These are phyloP conservation scores for Rubus parviflorus DNA, from an alignment of 306 rosid genomes.

Conservation along the genomic window DNA sequence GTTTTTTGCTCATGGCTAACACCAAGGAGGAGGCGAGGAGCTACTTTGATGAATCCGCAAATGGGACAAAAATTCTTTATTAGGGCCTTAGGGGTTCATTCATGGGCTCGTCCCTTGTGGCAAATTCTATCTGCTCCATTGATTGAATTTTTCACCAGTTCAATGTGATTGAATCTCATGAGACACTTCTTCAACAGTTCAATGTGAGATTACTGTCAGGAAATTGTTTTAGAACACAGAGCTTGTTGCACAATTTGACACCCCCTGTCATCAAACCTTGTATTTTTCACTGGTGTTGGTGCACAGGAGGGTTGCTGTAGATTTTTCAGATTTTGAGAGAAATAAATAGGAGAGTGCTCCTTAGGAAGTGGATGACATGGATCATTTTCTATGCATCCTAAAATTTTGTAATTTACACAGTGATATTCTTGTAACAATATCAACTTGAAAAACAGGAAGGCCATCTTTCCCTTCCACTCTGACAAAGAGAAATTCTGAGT, in stretches of 20 bases:
- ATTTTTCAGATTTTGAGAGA: not conserved
- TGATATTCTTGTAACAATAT: not conserved
- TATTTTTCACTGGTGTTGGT: not conserved
- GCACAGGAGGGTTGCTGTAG: not conserved
- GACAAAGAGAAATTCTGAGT: not conserved
- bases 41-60: not conserved
- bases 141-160: not conserved
- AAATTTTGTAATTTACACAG: not conserved
- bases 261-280: not conserved
- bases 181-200: not conserved
- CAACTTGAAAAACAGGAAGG: constrained; percentile 6
- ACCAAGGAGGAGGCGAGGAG: not conserved
- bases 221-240: not conserved
- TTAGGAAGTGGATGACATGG: constrained; percentile 12
- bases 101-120: not conserved
- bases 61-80: not conserved
- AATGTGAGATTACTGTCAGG: not conserved
- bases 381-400: not conserved
- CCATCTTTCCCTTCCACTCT: not conserved
- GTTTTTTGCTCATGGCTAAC: not conserved
- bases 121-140: not conserved
- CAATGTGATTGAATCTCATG: not conserved
- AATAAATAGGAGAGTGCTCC: not conserved
- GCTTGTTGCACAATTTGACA: not conserved
- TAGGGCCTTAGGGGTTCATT: not conserved